These are phyloP conservation scores for Heliamphora pulchella DNA, from an alignment of 179 eudicot species.

Conservation along the genomic window DNA sequence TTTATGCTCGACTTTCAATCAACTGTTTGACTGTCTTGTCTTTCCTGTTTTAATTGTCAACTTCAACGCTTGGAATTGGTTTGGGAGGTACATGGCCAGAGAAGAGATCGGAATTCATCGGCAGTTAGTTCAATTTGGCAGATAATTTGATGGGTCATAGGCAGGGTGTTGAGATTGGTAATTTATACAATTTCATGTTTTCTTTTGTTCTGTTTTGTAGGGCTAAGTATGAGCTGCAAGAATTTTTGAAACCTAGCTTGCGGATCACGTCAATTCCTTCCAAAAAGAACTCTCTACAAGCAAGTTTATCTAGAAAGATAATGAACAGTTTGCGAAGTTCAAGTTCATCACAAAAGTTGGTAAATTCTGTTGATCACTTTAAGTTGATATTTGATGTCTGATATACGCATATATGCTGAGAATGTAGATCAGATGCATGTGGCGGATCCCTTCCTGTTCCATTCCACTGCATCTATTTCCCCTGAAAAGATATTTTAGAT, in stretches of 20 bases:
- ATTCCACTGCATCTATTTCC: too few relatives aligned
- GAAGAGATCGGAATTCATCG: too few relatives aligned
- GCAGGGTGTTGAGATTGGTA: constrained; percentile 1
- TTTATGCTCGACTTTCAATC: too few relatives aligned
- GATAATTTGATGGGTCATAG: background rate
- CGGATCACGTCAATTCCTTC: constrained; percentile 50
- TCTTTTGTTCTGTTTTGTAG: constrained; percentile 27
- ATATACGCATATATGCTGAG: background rate
- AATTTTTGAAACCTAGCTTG: constrained; percentile 84
- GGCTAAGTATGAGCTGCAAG: constrained; percentile 93
- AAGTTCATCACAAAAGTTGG: constrained; percentile 40
- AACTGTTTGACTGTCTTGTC: too few relatives aligned
- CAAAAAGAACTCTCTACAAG: constrained; percentile 35
- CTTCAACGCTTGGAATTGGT: too few relatives aligned
- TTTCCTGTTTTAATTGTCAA: too few relatives aligned
- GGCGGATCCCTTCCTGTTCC: too few relatives aligned
- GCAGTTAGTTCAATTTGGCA: too few relatives aligned
- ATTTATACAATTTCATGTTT: background rate
- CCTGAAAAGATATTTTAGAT: background rate
- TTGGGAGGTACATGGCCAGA: too few relatives aligned
- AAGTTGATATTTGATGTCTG: constrained; percentile 3
- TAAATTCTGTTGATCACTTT: constrained; percentile 11
- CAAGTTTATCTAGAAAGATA: constrained; percentile 47
- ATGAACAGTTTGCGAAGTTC: constrained; percentile 46
- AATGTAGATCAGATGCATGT: background rate